Base-by-base conservation (phyloP, 805 yeast genomes). In the Ogataea polymorpha region DNA sequence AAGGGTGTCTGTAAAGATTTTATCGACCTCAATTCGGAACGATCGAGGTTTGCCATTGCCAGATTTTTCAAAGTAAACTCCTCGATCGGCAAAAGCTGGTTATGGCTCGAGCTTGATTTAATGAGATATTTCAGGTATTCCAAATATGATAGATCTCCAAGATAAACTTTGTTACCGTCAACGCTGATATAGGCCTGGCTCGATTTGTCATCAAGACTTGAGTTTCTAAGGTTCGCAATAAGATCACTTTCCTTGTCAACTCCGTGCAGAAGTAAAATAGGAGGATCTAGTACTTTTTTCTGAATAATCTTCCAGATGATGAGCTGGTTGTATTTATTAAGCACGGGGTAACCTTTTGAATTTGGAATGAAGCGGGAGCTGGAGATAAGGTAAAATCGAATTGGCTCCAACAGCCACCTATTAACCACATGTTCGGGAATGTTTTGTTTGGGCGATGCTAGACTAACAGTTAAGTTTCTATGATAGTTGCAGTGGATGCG, bases 341-440 rank as follows among this genome's bases (percentile, higher is more conserved):
- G 65, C 2, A 82, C 90, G 0, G 89, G 89, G 51, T 71, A 81
- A 21, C 73, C 72, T 49, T 77, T 77, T 16, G 76, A 71, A 51
- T 83, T 83, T 15, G 74, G 67, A 5, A 80, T 66, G 50, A 82
- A 82, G 4, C 76, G 65, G 3, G 79, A 67, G 2, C 77, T 70
- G 0, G 86, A 75, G 3, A 82, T 53, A 31, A 82, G 56, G 14
- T 81, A 63, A 55, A 77, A 73, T 5, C 75, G 67, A 1, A 83
- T 73, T 0, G 88, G 88, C 58, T 83, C 90, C 18, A 82, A 67
- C 41, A 77, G 59, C 90, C 90, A 83, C 41, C 88, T 63, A 17
- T 74, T 68, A 3, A 77, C 52, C 2, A 80, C 77, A 39, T 57
- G 55, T 3, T 63, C 63, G 2, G 83, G 82, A 1, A 76, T 71